Base-by-base conservation (phyloP, 805 yeast genomes). In the Pichia gijzeniarum region DNA sequence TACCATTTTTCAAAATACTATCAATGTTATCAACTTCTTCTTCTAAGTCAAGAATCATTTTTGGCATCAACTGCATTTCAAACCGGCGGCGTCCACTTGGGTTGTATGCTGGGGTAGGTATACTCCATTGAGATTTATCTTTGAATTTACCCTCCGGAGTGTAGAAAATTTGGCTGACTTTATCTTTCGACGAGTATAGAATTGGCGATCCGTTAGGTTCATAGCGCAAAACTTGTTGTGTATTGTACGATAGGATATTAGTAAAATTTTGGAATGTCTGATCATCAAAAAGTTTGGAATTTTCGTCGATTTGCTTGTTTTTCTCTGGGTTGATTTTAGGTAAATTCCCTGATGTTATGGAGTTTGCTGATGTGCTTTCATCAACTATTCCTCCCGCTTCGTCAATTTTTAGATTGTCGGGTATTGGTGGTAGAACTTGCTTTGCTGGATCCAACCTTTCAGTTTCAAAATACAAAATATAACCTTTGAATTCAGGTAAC, bases 41-140 rank as follows among this genome's bases (percentile, higher is more conserved):
- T 59, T 91, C 97, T 38, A 93, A 70, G 56, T 87, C 91, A 41
- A 86, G 70, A 43, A 93, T 91, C 43, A 89, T 78, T 60, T 87
- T 87, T 2, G 99, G 99, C 97, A 91, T 91, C 44, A 93, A 63
- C 61, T 93, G 99, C 47, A 91, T 66, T 63, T 93, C 99, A 58
- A 88, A 85, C 28, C 74, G 75, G 53, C 91, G 72, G 13, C 49
- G 35, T 17, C 82, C 71, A 30, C 80, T 64, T 6, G 87, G 86
- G 48, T 83, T 76, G 53, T 67, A 79, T 1, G 75, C 73, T 3
- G 86, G 85, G 0, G 56, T 63, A 10, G 95, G 88, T 9, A 85
- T 65, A 10, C 63, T 47, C 32, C 57, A 50, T 36, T 54, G 41
- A 4, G 19, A 10, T 31, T 38, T 25, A 3, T 59, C 52, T 28